A percentile compares a stretch with the other conserved stretches of the same genome.
These are phyloP conservation scores for Boletellus ananiceps DNA, from an alignment of 768 basidiomycete genomes.

Conservation along the genomic window DNA sequence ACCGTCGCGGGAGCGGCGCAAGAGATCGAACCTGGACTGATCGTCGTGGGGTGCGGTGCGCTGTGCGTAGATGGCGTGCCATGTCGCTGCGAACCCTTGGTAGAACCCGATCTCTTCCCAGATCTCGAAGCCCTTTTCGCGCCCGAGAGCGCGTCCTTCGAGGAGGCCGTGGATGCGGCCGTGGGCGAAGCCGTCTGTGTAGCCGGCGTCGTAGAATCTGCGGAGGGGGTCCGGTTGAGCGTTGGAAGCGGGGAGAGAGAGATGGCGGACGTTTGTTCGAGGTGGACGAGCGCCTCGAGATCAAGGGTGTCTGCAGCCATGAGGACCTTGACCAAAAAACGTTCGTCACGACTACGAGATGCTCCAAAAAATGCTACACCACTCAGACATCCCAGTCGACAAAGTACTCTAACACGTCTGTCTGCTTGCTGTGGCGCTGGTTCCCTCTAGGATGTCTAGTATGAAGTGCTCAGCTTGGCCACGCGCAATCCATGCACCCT, in stretches of 20 bases:
- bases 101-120: constrained; percentile 98
- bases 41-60: constrained; percentile 35
- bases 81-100: constrained; percentile 76
- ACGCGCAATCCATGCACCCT: not conserved
- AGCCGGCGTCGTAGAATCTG: constrained; percentile 81
- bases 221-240: not conserved
- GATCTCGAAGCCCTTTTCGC: constrained; percentile 89
- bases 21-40: constrained; percentile 34
- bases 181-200: constrained; percentile 73
- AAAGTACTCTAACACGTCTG: no score
- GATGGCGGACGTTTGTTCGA: constrained; percentile 56
- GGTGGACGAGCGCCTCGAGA: constrained; percentile 53
- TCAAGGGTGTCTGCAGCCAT: constrained; percentile 26
- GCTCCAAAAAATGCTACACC: no score
- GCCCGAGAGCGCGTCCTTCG: constrained; percentile 85
- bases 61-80: constrained; percentile 49
- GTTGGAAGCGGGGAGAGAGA: not conserved
- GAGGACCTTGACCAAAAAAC: no score
- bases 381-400: no score
- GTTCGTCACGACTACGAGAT: no score
- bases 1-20: no score
- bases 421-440: no score
- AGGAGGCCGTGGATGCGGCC: constrained; percentile 87
- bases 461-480: not conserved
- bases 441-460: no score